Evolutionary conservation across 371 early-diverging fungal genomes (phyloP).

Genomic region (Cokeromyces recurvatus): DNA sequence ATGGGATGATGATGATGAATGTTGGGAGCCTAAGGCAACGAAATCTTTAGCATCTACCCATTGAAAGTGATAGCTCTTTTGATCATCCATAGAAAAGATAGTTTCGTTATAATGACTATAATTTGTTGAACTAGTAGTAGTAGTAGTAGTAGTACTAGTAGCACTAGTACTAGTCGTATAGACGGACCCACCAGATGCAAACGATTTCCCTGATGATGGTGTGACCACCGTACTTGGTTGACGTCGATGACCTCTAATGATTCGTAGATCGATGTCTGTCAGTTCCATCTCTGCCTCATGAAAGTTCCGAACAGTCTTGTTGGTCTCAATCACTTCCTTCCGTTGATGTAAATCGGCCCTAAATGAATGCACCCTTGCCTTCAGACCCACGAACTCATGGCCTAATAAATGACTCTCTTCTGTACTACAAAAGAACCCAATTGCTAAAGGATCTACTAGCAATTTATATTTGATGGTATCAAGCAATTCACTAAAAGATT

Average conservation of each 20-base stretch:
- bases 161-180: not conserved
- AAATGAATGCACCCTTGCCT: slow-evolving; percentile 20
- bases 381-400: slow-evolving; percentile 34
- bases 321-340: slow-evolving; percentile 8
- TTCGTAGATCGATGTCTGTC: slow-evolving; percentile 27
- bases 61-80: not conserved
- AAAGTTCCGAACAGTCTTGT: slow-evolving; percentile 14
- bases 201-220: not conserved
- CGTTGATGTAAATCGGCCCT: slow-evolving; percentile 28
- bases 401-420: slow-evolving; percentile 8
- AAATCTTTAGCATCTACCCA: slow-evolving; percentile 36
- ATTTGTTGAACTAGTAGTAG: not conserved
- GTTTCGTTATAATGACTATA: no score
- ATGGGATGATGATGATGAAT: slow-evolving; percentile 4
- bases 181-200: no score
- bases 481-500: slow-evolving; percentile 37
- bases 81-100: not conserved
- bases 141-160: not conserved
- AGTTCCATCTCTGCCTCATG: slow-evolving; percentile 29
- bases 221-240: not conserved
- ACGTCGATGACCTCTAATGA: slow-evolving; percentile 18
- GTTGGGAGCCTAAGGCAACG: slow-evolving; percentile 11
- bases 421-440: slow-evolving; percentile 37
- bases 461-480: slow-evolving; percentile 39
- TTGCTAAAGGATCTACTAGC: slow-evolving; percentile 27